phyloP scores from a whole-genome alignment of 1,139 yeast species.

The Arxiozyma slooffiae region DNA sequence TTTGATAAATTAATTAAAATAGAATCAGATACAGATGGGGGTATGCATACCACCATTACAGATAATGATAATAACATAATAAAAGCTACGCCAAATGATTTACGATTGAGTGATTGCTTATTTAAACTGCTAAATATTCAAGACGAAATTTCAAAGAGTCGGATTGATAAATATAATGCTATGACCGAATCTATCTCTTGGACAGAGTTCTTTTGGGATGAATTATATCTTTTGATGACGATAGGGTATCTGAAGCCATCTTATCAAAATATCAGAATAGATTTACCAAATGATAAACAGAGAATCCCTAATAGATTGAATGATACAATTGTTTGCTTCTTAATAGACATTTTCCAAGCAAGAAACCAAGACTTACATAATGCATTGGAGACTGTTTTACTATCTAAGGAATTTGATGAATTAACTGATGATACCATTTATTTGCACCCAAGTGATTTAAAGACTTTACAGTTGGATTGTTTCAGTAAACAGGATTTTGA shows the following conservation, averaged over 20 bases:
- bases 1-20: conserved; percentile 44
- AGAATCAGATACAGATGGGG: conserved; percentile 7
- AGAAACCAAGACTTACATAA: conserved; percentile 10
- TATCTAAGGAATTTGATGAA: conserved; percentile 10
- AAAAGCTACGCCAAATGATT: conserved; percentile 34
- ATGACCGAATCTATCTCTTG: conserved; percentile 45
- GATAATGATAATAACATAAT: conserved; percentile 15
- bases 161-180: conserved; percentile 11
- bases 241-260: conserved; percentile 53
- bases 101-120: conserved; percentile 17
- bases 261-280: conserved; percentile 20
- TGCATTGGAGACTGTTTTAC: conserved; percentile 12
- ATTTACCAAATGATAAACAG: neutral
- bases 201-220: conserved; percentile 59
- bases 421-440: conserved; percentile 9
- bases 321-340: neutral
- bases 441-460: conserved; percentile 16
- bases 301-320: neutral
- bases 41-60: neutral
- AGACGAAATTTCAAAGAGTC: conserved; percentile 12
- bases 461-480: conserved; percentile 22
- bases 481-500: conserved; percentile 25
- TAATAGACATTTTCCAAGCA: neutral
- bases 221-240: conserved; percentile 76
- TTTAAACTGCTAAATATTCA: conserved; percentile 11